Conservation (phyloP, 1,284 basidiomycete species). For the Trametes pubescens region DNA sequence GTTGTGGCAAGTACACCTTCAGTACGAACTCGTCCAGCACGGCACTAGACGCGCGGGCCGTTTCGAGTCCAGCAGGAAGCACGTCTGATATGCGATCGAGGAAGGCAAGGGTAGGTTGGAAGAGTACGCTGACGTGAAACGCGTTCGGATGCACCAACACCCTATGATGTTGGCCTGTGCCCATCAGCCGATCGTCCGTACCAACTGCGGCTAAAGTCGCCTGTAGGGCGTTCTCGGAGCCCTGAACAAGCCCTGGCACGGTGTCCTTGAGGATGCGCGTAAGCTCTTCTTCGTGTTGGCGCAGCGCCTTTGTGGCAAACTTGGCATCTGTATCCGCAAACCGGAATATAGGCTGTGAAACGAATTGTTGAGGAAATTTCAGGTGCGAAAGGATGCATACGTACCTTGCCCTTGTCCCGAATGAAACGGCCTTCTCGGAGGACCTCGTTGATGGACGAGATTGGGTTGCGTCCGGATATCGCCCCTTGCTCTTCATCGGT, state of each 20-base stretch:
- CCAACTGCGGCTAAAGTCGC: slow-evolving; percentile 65
- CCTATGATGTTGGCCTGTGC: slow-evolving; percentile 82
- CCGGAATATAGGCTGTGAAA: slow-evolving; percentile 82
- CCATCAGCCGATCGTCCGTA: slow-evolving; percentile 76
- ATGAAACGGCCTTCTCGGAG: slow-evolving; percentile 84
- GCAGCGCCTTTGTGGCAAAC: slow-evolving; percentile 71
- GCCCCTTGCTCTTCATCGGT: slow-evolving; percentile 87
- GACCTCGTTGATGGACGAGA: slow-evolving; percentile 94
- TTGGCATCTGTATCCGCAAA: slow-evolving; percentile 90
- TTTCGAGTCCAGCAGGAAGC: slow-evolving; percentile 79
- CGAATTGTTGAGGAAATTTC: slow-evolving; percentile 8
- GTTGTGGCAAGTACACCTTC: slow-evolving; percentile 91
- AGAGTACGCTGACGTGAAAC: slow-evolving; percentile 94
- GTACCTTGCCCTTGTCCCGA: slow-evolving; percentile 83
- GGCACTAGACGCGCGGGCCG: slow-evolving; percentile 73
- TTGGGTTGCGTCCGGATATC: slow-evolving; percentile 82
- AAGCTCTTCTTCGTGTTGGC: slow-evolving; percentile 86
- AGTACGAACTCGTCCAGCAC: slow-evolving; percentile 95
- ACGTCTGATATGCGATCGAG: slow-evolving; percentile 77
- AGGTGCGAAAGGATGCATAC: slow-evolving; percentile 15
- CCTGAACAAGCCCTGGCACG: slow-evolving; percentile 92
- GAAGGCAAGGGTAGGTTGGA: slow-evolving; percentile 92
- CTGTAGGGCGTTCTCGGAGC: slow-evolving; percentile 68
- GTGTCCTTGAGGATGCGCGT: slow-evolving; percentile 87
- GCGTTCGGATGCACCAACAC: slow-evolving; percentile 91